Conservation (phyloP, 306 rosid species). For the Inga leiocalycina region DNA sequence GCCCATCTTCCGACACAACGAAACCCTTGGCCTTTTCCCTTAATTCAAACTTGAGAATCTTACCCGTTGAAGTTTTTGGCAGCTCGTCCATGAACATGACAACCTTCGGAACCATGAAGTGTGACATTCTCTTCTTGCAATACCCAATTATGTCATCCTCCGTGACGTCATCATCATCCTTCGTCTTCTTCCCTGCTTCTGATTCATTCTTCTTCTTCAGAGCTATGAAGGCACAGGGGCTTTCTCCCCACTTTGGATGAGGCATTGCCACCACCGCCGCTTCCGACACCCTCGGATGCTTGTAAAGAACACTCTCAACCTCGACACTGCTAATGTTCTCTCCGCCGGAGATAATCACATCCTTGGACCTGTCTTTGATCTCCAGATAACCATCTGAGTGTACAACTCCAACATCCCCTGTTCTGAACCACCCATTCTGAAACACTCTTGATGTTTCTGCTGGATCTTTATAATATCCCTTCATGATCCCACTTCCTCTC, state of each 20-base stretch:
- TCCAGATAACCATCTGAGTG: conserved; percentile 88
- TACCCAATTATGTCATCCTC: conserved; percentile 40
- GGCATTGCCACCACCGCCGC: conserved; percentile 98
- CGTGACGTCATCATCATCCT: neutral
- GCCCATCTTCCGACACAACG: conserved; percentile 13
- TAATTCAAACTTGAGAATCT: conserved; percentile 47
- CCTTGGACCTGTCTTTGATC: conserved; percentile 85
- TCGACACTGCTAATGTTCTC: conserved; percentile 92
- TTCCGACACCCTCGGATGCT: conserved; percentile 68
- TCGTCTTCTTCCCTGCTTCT: neutral
- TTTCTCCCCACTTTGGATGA: conserved; percentile 87
- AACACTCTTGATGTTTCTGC: conserved; percentile 56
- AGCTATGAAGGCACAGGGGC: conserved; percentile 81
- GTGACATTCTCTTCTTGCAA: conserved; percentile 50
- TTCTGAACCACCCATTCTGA: conserved; percentile 75
- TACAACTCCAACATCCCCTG: conserved; percentile 85
- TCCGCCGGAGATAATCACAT: conserved; percentile 91
- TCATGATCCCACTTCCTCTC: conserved; percentile 84
- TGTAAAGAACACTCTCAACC: conserved; percentile 62
- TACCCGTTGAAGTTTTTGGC: conserved; percentile 51
- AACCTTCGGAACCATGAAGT: conserved; percentile 50
- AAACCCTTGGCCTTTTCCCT: conserved; percentile 41
- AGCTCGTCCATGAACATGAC: conserved; percentile 50
- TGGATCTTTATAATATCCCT: conserved; percentile 73
- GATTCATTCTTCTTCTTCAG: conserved; percentile 27